phyloP scores from a whole-genome alignment of 2,329 filamentous ascomycete species.

The Colletotrichum tanaceti region DNA sequence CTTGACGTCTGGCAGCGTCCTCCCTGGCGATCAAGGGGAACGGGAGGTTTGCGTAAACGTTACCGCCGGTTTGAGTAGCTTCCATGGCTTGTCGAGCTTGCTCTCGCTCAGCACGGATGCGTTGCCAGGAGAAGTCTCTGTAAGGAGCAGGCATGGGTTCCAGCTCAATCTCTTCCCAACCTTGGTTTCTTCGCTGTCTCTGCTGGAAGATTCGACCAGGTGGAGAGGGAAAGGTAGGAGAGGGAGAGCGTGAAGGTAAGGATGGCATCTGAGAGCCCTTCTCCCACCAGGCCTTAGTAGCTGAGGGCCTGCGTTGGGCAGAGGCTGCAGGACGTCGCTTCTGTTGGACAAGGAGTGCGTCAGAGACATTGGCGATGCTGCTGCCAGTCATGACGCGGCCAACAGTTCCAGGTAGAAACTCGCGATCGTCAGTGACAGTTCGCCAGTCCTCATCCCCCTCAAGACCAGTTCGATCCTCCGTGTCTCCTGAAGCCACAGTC shows the following conservation, averaged over 20 bases:
- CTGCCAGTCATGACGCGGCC: slow-evolving; percentile 40
- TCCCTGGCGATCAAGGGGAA: slow-evolving; percentile 33
- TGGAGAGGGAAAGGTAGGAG: slow-evolving; percentile 10
- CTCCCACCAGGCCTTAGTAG: slow-evolving; percentile 28
- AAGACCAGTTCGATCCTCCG: slow-evolving; percentile 12
- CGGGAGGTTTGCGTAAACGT: slow-evolving; percentile 16
- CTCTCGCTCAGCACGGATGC: slow-evolving; percentile 3
- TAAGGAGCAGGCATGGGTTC: slow-evolving; percentile 3
- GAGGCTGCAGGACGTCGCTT: not conserved
- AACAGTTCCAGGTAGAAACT: slow-evolving; percentile 10
- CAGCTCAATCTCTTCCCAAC: slow-evolving; percentile 32
- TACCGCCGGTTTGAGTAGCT: not conserved
- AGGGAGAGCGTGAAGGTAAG: not conserved
- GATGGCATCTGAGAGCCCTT: not conserved
- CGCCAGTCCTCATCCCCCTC: slow-evolving; percentile 40
- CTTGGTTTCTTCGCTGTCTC: slow-evolving; percentile 11
- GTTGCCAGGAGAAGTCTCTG: slow-evolving; percentile 2
- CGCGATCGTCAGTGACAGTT: slow-evolving; percentile 38
- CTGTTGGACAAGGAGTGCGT: slow-evolving; percentile 18
- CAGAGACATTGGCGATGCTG: slow-evolving; percentile 41
- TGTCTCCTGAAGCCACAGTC: not conserved
- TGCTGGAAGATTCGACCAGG: not conserved
- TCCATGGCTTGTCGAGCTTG: not conserved
- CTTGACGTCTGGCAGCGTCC: slow-evolving; percentile 36
- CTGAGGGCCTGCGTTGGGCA: not conserved